Evolutionary conservation across 257 asterid genomes (phyloP), one percentile per base, ranked within the genome.

Genomic region (Buddleja alternifolia): DNA sequence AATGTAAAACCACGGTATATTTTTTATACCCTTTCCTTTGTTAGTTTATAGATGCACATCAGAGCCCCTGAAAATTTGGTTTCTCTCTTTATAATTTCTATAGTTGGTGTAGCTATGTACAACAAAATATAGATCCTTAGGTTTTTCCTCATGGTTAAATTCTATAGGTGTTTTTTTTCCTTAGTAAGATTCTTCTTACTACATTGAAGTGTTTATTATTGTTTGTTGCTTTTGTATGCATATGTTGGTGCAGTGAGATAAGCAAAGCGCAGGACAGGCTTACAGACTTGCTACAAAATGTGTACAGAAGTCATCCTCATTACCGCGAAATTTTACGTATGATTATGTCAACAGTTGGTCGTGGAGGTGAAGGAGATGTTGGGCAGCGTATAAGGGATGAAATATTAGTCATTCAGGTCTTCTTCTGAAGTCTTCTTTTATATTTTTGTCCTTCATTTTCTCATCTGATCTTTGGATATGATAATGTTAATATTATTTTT

Each of bases 321-420:
- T 84, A 84, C 72, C 90, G 89, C 58, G 98, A 89, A 85, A 74
- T 85, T 74, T 36, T 86, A 72, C 91, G 96, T 11, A 84, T 94
- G 97, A 91, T 91, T 53, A 77, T 94, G 99, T 88, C 99, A 56
- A 89, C 97, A 76, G 97, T 94, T 42, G 99, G 99, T 46, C 97
- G 99, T 74, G 99, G 99, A 78, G 99, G 97, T 83, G 97, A 94
- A 85, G 99, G 99, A 63, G 99, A 94, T 77, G 99, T 94, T 20
- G 99, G 99, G 45, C 99, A 94, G 78, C 80, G 99, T 40, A 94
- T 94, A 76, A 88, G 99, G 82, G 99, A 94, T 76, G 99, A 94
- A 75, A 94, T 94, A 74, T 81, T 94, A 71, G 97, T 94, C 71
- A 83, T 94, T 71, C 99, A 94, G 97, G 99, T 91, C 45, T 46